phyloP scores from a whole-genome alignment of 2,329 filamentous ascomycete species.

The Fusarium poae region DNA sequence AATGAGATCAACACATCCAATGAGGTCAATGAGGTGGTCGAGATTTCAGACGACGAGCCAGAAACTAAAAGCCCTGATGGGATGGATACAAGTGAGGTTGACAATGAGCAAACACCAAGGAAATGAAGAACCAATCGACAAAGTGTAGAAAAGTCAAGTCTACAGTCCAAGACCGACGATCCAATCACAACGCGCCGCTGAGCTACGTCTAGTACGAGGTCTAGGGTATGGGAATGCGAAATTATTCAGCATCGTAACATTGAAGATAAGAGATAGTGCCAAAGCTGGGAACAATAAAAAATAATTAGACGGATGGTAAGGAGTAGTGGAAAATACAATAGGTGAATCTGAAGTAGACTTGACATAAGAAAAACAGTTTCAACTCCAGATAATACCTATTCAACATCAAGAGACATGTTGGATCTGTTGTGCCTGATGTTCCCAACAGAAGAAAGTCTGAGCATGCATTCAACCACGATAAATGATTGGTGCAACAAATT shows the following conservation, averaged over 20 bases:
- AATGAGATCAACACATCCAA: too few relatives aligned
- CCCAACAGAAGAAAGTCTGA: neutral
- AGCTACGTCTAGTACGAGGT: neutral
- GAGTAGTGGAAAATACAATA: too few relatives aligned
- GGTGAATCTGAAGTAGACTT: too few relatives aligned
- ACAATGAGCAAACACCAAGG: neutral
- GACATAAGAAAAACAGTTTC: neutral
- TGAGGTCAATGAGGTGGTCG: neutral
- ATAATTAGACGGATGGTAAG: neutral
- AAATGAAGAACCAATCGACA: neutral
- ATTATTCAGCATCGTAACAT: neutral
- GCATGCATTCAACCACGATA: neutral
- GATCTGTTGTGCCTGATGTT: neutral
- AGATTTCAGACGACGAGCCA: too few relatives aligned
- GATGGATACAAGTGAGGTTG: neutral
- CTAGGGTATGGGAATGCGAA: neutral
- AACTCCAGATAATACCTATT: neutral
- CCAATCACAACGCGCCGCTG: neutral
- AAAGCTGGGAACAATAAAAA: neutral
- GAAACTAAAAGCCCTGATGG: neutral
- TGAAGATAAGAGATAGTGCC: neutral
- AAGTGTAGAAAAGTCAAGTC: too few relatives aligned
- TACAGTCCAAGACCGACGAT: too few relatives aligned
- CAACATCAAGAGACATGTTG: neutral
- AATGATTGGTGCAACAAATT: neutral